These are phyloP conservation scores for Tolypocladium guangdongense DNA, from an alignment of 2,329 filamentous ascomycete species.

Conservation along the genomic window DNA sequence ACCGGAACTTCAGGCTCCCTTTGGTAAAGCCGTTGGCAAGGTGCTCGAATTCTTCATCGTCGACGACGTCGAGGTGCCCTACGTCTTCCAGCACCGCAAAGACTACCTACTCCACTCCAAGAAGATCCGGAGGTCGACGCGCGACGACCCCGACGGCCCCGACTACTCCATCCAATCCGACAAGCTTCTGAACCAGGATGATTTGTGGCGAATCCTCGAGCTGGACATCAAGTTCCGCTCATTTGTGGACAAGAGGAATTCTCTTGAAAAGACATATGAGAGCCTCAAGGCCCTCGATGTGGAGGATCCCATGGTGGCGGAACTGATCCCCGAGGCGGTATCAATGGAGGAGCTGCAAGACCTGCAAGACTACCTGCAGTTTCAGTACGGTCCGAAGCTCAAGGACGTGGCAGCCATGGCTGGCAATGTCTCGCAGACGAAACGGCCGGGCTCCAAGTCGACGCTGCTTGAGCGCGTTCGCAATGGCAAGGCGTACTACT, in stretches of 20 bases:
- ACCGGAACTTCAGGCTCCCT: slow-evolving; percentile 64
- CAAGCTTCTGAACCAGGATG: slow-evolving; percentile 82
- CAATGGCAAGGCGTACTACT: slow-evolving; percentile 64
- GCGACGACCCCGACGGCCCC: slow-evolving; percentile 57
- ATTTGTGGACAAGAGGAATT: slow-evolving; percentile 81
- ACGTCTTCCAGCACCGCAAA: slow-evolving; percentile 96
- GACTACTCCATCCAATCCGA: slow-evolving; percentile 69
- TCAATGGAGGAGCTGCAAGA: slow-evolving; percentile 96
- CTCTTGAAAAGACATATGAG: slow-evolving; percentile 68
- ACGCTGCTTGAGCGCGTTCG: slow-evolving; percentile 77
- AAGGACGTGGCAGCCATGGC: slow-evolving; percentile 64
- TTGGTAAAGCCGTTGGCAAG: slow-evolving; percentile 79
- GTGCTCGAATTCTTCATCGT: slow-evolving; percentile 92
- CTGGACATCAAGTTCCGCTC: slow-evolving; percentile 92
- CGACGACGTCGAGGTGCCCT: slow-evolving; percentile 90
- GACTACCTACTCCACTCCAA: slow-evolving; percentile 91
- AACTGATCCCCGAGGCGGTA: slow-evolving; percentile 67
- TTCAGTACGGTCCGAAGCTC: slow-evolving; percentile 76
- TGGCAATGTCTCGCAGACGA: slow-evolving; percentile 52
- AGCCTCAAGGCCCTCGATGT: slow-evolving; percentile 56
- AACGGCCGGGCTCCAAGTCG: slow-evolving; percentile 74
- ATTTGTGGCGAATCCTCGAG: slow-evolving; percentile 91
- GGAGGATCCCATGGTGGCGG: slow-evolving; percentile 65
- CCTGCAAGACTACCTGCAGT: slow-evolving; percentile 91
- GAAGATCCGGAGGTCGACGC: slow-evolving; percentile 50